Base-by-base conservation (phyloP, 1,284 basidiomycete genomes). In the Coriolopsis trogii region DNA sequence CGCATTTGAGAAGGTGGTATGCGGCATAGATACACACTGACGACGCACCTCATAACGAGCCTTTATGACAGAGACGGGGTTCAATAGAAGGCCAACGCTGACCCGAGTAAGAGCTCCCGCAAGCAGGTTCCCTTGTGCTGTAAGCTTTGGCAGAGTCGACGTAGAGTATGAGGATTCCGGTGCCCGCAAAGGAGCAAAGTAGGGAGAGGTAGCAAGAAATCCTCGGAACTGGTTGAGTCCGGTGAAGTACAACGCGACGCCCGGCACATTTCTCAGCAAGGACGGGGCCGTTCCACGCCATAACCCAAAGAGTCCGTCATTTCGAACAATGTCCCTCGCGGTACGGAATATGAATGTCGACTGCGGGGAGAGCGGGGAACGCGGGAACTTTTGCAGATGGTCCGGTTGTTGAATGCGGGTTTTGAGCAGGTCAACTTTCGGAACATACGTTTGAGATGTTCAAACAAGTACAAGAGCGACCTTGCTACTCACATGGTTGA, bases 31-130 rank as follows among this genome's bases (percentile, higher is more conserved):
- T 16, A 29, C 24, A 30, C 45, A 21, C 18, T 29, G 28, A 41
- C 34, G 12, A 70, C 85, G 41, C 50, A 89, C 95, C 82, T 99
- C 96, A 59, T 90, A 97, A 12, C 96, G 82, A 20, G 96, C 93
- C 72, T 99, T 99, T 51, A 99, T 74, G 12, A 99, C 87, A 0
- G 96, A 93, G 60, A 99, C 87, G 0, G 96, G 97, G 67, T 96
- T 98, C 53, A 99, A 67, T 0, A 95, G 57, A 63, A 98, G 89
- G 0, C 96, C 96, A 1, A 98, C 91, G 0, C 77, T 78, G 10
- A 94, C 88, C 41, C 97, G 82, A 0, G 93, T 86, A 3, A 89
- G 81, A 0, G 94, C 95, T 2, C 96, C 96, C 0, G 96, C 89
- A 10, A 97, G 49, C 2, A 99, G 77, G 69, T 99, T 98, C 0